These are phyloP conservation scores for Bipolaris zeicola DNA, from an alignment of 2,329 filamentous ascomycete genomes.

Conservation along the genomic window DNA sequence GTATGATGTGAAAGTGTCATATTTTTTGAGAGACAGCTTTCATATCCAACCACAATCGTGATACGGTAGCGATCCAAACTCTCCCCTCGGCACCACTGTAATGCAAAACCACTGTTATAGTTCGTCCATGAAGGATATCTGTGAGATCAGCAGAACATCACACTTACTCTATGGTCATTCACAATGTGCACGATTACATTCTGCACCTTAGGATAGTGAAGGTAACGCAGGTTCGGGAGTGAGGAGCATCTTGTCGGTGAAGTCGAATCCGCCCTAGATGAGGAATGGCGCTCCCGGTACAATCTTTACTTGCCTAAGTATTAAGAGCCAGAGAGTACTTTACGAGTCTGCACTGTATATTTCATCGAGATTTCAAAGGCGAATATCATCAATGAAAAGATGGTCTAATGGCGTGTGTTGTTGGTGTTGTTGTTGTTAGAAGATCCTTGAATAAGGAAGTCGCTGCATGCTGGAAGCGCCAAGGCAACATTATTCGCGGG, in stretches of 20 bases:
- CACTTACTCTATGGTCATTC: not conserved
- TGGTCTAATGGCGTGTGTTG: not conserved
- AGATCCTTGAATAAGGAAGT: not conserved
- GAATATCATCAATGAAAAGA: not conserved
- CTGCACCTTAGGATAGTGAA: not conserved
- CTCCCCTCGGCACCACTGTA: not conserved
- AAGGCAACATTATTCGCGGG: not conserved
- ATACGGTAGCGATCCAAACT: not conserved
- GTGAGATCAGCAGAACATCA: not conserved
- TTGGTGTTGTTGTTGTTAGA: not conserved
- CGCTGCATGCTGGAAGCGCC: not conserved
- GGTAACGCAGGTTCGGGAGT: too few species aligned
- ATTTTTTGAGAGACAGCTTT: not conserved
- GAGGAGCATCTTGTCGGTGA: not conserved
- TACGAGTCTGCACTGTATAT: too few species aligned
- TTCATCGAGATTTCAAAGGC: not conserved
- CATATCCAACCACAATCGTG: not conserved
- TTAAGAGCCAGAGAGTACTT: not conserved
- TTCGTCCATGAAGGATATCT: not conserved
- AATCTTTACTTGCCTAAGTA: too few species aligned
- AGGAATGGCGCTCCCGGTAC: not conserved
- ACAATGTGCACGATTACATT: not conserved
- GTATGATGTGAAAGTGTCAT: not conserved
- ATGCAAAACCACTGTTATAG: not conserved
- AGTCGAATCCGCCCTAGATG: not conserved